Evolutionary conservation across 768 basidiomycete species (phyloP).

Genomic region (Boletellus emodensis): DNA sequence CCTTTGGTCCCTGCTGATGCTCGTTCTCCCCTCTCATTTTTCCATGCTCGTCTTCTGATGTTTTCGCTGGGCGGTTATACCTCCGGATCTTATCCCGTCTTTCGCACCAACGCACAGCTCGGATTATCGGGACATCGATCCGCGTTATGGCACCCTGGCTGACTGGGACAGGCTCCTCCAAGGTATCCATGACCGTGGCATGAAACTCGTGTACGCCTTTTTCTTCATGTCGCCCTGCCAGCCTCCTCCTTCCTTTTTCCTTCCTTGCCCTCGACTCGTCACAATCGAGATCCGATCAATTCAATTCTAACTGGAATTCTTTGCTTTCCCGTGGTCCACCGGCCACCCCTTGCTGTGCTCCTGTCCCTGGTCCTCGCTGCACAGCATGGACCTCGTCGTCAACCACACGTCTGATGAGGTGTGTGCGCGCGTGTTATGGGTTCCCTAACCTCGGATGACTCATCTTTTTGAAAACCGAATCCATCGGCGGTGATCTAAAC

Average conservation of each 20-base stretch:
- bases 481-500: no score
- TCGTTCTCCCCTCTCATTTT: neutral
- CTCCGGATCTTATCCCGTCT: conserved; percentile 13
- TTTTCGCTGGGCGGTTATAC: neutral
- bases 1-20: neutral
- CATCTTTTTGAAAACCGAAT: no score
- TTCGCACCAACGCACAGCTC: conserved; percentile 36
- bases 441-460: neutral
- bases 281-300: conserved; percentile 9
- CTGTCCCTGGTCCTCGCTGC: neutral
- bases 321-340: neutral
- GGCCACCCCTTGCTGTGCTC: conserved; percentile 2
- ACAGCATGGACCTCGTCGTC: conserved; percentile 73
- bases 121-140: conserved; percentile 62
- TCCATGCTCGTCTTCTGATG: neutral
- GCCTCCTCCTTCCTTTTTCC: no score
- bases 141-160: conserved; percentile 57
- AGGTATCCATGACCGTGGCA: conserved; percentile 55
- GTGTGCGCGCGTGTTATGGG: neutral
- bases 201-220: conserved; percentile 60
- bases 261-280: conserved; percentile 9
- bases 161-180: conserved; percentile 56
- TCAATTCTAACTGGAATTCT: conserved; percentile 1
- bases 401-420: conserved; percentile 73
- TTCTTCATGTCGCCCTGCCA: no score